phyloP scores from a whole-genome alignment of 1,284 basidiomycete genomes.

The Ceratorhiza oryzae-sativae region DNA sequence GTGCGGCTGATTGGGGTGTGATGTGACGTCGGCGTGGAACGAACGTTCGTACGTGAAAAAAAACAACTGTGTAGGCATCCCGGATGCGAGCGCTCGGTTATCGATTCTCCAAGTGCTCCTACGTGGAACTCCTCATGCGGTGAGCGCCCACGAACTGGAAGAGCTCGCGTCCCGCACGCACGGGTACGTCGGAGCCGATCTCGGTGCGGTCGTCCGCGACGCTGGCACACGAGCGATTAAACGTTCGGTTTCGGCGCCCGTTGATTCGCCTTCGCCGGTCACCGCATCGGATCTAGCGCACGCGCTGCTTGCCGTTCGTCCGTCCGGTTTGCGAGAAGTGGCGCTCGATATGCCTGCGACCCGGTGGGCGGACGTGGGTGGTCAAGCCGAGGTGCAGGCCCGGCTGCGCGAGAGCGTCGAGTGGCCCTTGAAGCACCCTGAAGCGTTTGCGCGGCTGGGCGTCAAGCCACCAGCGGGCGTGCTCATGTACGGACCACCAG shows the following conservation, averaged over 20 bases:
- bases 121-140: slow-evolving; percentile 76
- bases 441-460: slow-evolving; percentile 86
- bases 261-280: slow-evolving; percentile 55
- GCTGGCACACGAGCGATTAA: slow-evolving; percentile 93
- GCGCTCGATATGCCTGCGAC: slow-evolving; percentile 88
- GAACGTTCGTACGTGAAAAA: slow-evolving; percentile 3
- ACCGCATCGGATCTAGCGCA: slow-evolving; percentile 70
- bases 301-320: slow-evolving; percentile 81
- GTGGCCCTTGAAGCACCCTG: slow-evolving; percentile 90
- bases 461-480: slow-evolving; percentile 90
- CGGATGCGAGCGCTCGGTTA: slow-evolving; percentile 81
- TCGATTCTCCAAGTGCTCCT: slow-evolving; percentile 87
- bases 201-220: slow-evolving; percentile 90
- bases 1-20: neutral
- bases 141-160: slow-evolving; percentile 67
- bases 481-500: slow-evolving; percentile 94
- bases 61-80: slow-evolving; percentile 71
- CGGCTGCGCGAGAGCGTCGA: slow-evolving; percentile 89
- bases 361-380: slow-evolving; percentile 89
- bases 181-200: slow-evolving; percentile 97
- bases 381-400: slow-evolving; percentile 79
- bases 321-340: slow-evolving; percentile 93
- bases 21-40: slow-evolving; percentile 12
- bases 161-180: slow-evolving; percentile 81
- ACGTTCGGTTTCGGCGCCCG: slow-evolving; percentile 61